Evolutionary conservation across 2,329 filamentous ascomycete species (phyloP), one percentile per base, ranked within the genome.

Genomic region (Arachnomyces sp.): DNA sequence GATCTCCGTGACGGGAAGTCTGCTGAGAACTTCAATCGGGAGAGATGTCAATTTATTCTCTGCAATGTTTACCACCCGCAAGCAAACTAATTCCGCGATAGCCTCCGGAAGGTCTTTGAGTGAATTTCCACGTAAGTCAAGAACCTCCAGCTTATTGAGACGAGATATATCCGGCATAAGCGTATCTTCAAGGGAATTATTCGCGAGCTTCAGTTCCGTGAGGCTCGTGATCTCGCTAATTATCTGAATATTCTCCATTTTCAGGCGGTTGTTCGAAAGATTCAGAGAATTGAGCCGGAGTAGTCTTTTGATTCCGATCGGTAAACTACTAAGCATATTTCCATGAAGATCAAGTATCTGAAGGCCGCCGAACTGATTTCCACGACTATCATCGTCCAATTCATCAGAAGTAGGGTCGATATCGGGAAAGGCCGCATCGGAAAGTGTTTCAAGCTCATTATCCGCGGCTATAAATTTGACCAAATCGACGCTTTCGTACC

Each of bases 401-500:
- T 77, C 72, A 30, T 78, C 60, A 13, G 75, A 69, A 31, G 74
- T 64, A 7, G 72, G 67, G 1, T 75, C 71, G 28, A 61, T 52
- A 51, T 95, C 88, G 0, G 90, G 89, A 51, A 96, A 95, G 13
- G 88, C 69, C 2, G 71, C 67, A 13, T 92, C 85, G 2, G 79
- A 75, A 28, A 96, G 71, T 25, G 71, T 69, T 52, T 86, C 79
- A 35, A 98, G 63, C 54, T 95, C 86, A 54, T 98, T 96, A 55
- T 95, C 88, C 7, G 90, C 88, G 4, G 85, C 88, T 48, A 92
- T 78, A 36, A 96, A 80, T 45, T 84, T 80, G 1, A 82, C 84
- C 34, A 96, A 66, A 56, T 96, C 90, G 8, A 96, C 86, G 44
- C 84, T 83, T 61, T 96, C 90, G 2, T 88, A 88, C 92, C 92